Evolutionary conservation across 495 filamentous ascomycete genomes (phyloP), one percentile per base, ranked within the genome.

Genomic region (Trichocladium uniseriatum): DNA sequence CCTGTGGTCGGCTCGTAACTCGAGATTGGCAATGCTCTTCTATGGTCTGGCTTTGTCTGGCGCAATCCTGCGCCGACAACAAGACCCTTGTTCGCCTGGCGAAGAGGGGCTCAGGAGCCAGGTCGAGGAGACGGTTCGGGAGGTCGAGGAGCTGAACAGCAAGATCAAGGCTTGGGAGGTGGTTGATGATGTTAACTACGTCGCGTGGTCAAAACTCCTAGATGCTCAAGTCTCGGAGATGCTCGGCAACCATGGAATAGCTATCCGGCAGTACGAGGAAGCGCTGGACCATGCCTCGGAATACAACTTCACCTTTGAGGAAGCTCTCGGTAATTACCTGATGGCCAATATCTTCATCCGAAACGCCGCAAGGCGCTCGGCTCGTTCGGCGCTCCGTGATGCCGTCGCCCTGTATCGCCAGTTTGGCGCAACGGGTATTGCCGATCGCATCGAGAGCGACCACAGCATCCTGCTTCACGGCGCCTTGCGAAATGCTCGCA

Each of bases 241-340:
- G 49, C 70, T 68, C 22, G 74, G 74, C 32, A 68, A 84, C 45
- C 78, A 85, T 53, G 79, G 77, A 5, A 66, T 66, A 6, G 76
- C 83, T 7, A 76, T 89, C 37, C 69, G 66, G 36, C 68, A 73
- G 16, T 92, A 89, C 55, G 89, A 95, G 66, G 73, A 78, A 48
- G 80, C 83, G 16, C 73, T 89, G 35, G 87, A 94, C 56, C 87
- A 94, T 64, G 82, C 83, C 36, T 77, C 89, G 50, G 73, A 89
- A 36, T 77, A 94, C 62, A 79, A 78, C 45, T 88, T 87, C 62
- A 65, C 79, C 10, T 74, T 94, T 36, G 89, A 94, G 54, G 84
- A 94, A 59, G 89, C 85, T 0, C 75, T 90, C 18, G 77, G 82
- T 6, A 82, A 85, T 57, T 89, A 94, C 66, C 62, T 94, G 32